Evolutionary conservation across 1,284 basidiomycete species (phyloP), one percentile per base, ranked within the genome.

Genomic region (Irpex sp.): DNA sequence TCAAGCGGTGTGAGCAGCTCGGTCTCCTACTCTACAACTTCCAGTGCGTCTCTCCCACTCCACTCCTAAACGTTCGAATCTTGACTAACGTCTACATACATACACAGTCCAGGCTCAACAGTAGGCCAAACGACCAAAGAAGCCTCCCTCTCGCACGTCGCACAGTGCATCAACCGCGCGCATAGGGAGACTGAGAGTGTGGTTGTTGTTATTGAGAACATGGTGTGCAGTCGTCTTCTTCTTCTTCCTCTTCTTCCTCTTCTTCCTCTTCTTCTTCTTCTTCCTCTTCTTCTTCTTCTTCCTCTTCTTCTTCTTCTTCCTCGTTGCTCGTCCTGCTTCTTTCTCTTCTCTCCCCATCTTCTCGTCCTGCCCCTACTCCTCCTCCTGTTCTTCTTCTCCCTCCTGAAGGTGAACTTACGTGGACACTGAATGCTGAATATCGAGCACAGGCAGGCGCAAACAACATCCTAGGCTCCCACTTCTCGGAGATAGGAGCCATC

Each of bases 91-190:
- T 19, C 19, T 14, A 19, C n/a, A 18, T 60, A 94, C n/a, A 23
- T 60, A 94, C n/a, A n/a, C n/a, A n/a, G 90, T 69, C 92, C 92
- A 33, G 92, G 92, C 0, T 93, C 90, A 0, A 90, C 90, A 0
- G 87, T 92, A 14, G 91, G 91, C 3, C 77, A 77, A 28, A 82
- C 84, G 2, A 84, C 86, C 0, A 77, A 79, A 10, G 83, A 86
- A 58, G 80, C 86, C 53, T 86, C 86, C 2, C 82, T 90, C 58
- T 72, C 79, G 0, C 72, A 80, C n/a, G 87, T 94, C 19, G 91
- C 91, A 0, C 80, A 85, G 52, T 87, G 83, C 59, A 82, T 96
- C 68, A 94, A 95, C 66, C 77, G 81, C 33, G 91, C 88, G 0
- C 93, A 94, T 69, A 79, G 80, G 58, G 86, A 84, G 59, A 93